Base-by-base conservation (phyloP, 2,329 filamentous ascomycete genomes). In the Aspergillus brasiliensis region DNA sequence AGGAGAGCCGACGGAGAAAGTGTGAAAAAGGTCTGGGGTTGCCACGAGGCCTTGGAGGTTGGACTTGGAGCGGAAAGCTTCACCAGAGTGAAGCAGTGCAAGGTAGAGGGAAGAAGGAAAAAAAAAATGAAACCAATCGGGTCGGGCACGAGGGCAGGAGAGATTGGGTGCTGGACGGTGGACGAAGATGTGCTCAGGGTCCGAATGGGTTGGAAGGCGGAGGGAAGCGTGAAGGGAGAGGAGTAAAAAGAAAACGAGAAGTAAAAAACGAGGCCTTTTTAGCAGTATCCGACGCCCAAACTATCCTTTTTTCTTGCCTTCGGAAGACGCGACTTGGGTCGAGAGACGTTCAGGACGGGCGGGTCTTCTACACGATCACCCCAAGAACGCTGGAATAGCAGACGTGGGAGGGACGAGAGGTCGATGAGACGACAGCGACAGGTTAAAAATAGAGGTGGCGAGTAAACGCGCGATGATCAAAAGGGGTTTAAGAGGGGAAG, bases 1-100 rank as follows among this genome's bases (percentile, higher is more conserved):
- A 71, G 66, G 65, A 71, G 62, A 68, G 72, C 63, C 71, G 71
- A 65, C 60, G 67, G 67, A 60, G 59, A 65, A 67, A 61, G 57
- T 57, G 59, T 51, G 67, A 67, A 65, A 62, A 67, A 61, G 69
- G 66, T 67, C 66, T 74, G 65, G 46, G 65, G 63, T 65, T 64
- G 60, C 61, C 63, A 67, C 63, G 61, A 34, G 64, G 65, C 62
- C 63, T 67, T 67, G 65, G 59, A 55, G 44, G 38, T 37, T 60
- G 49, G 49, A 59, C 19, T 58, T 58, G 31, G 55, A 66, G 66
- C 61, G 61, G 59, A 60, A 56, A 31, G 56, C 67, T 61, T 65
- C 59, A 60, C 63, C 46, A 62, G 51, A 56, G 60, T 60, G 66
- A 70, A 66, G 65, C 59, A 57, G 63, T 67, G 61, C 58, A 63